These are phyloP conservation scores for Colletotrichum gigasporum DNA, from an alignment of 2,329 filamentous ascomycete species.

Conservation along the genomic window DNA sequence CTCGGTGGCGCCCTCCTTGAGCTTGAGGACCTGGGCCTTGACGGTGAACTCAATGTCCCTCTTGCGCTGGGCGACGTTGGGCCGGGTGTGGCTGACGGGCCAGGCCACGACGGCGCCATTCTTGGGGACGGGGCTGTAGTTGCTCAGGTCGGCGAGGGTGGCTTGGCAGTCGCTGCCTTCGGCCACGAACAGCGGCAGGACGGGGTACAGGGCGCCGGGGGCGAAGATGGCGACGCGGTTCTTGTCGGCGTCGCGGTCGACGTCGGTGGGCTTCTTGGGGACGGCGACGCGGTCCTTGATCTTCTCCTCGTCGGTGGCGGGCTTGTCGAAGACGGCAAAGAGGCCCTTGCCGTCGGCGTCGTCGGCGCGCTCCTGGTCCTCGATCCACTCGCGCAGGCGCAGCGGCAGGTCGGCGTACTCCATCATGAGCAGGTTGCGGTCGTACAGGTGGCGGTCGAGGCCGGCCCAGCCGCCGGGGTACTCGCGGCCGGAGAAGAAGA, in stretches of 20 bases:
- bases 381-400: slow-evolving; percentile 57
- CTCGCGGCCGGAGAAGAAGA: slow-evolving; percentile 48
- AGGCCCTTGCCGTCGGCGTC: slow-evolving; percentile 46
- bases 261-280: slow-evolving; percentile 35
- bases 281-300: slow-evolving; percentile 46
- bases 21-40: slow-evolving; percentile 40
- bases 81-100: slow-evolving; percentile 40
- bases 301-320: slow-evolving; percentile 47
- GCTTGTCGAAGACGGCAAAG: slow-evolving; percentile 52
- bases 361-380: slow-evolving; percentile 48
- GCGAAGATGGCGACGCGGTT: slow-evolving; percentile 51
- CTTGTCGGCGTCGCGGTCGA: slow-evolving; percentile 36
- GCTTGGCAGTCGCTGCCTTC: slow-evolving; percentile 45
- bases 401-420: slow-evolving; percentile 53
- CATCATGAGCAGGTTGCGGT: slow-evolving; percentile 59
- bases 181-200: slow-evolving; percentile 53
- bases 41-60: slow-evolving; percentile 41
- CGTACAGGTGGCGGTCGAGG: slow-evolving; percentile 59
- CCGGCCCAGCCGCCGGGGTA: slow-evolving; percentile 64
- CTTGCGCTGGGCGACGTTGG: slow-evolving; percentile 36
- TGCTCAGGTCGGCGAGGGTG: slow-evolving; percentile 38
- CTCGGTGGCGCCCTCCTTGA: slow-evolving; percentile 10
- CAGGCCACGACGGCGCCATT: slow-evolving; percentile 43
- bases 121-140: slow-evolving; percentile 37
- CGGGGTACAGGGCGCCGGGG: slow-evolving; percentile 52